These are phyloP conservation scores for Trichomonascaceae sp. DNA, from an alignment of 1,139 yeast genomes.

Conservation along the genomic window DNA sequence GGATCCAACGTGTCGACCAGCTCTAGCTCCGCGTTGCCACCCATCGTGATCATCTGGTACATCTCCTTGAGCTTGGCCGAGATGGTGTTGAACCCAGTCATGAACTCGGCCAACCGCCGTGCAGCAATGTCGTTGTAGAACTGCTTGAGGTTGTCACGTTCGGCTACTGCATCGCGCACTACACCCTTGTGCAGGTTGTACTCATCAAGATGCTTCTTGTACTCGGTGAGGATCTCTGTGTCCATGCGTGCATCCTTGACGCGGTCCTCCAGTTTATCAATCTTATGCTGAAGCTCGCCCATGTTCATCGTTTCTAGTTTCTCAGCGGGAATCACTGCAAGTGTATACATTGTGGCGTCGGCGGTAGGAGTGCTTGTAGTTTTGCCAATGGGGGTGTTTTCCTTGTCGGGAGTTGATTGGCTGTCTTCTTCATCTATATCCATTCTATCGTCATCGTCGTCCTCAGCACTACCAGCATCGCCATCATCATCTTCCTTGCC, in stretches of 20 bases:
- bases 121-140: slow-evolving; percentile 59
- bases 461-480: slow-evolving; percentile 9
- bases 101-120: slow-evolving; percentile 73
- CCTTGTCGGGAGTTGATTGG: too few relatives aligned
- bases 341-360: neutral
- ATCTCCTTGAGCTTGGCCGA: slow-evolving; percentile 85
- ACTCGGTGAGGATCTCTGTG: slow-evolving; percentile 64
- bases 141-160: slow-evolving; percentile 53
- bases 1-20: slow-evolving; percentile 94
- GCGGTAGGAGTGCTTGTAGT: slow-evolving; percentile 12
- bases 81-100: slow-evolving; percentile 81
- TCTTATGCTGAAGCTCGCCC: slow-evolving; percentile 37
- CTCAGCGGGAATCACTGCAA: slow-evolving; percentile 32
- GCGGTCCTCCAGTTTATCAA: slow-evolving; percentile 42
- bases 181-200: slow-evolving; percentile 50
- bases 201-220: slow-evolving; percentile 53
- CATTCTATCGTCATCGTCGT: slow-evolving; percentile 9
- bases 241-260: slow-evolving; percentile 53
- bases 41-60: slow-evolving; percentile 99
- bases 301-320: slow-evolving; percentile 41
- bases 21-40: slow-evolving; percentile 96
- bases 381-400: slow-evolving; percentile 14
- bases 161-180: slow-evolving; percentile 50
- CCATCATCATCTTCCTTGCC: slow-evolving; percentile 6
- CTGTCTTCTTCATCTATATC: slow-evolving; percentile 9